Percentiles rank a stretch among this genome's conserved stretches.
Conservation (phyloP, 257 asterid species). For the Solanum chmielewskii region DNA sequence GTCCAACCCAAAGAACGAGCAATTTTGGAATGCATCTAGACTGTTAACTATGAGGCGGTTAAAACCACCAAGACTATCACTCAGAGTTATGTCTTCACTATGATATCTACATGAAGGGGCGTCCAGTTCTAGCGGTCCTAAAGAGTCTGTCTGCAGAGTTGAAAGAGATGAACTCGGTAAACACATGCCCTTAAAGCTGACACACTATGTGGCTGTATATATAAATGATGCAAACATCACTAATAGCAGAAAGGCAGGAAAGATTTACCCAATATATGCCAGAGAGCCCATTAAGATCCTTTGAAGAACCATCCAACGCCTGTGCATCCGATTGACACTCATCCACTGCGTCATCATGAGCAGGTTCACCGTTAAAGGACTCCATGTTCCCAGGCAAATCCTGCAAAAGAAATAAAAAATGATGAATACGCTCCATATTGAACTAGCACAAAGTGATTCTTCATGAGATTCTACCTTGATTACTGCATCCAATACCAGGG, state of each 20-base stretch:
- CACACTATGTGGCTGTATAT: background rate
- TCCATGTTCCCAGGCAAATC: conserved; percentile 34
- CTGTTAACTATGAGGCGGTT: conserved; percentile 85
- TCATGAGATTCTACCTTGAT: conserved; percentile 33
- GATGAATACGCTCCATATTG: background rate
- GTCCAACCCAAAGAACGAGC: conserved; percentile 76
- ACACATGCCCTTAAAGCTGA: background rate
- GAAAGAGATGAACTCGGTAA: conserved; percentile 13
- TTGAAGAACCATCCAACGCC: conserved; percentile 31
- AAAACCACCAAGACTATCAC: conserved; percentile 82
- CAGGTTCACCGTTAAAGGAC: conserved; percentile 11
- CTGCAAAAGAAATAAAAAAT: conserved; percentile 20
- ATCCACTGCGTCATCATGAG: conserved; percentile 24
- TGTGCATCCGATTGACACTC: conserved; percentile 20
- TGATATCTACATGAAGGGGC: conserved; percentile 74
- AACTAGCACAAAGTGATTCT: background rate
- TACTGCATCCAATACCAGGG: conserved; percentile 21
- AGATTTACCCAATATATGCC: conserved; percentile 80
- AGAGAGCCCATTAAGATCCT: conserved; percentile 55
- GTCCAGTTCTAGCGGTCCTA: conserved; percentile 92
- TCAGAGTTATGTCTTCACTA: conserved; percentile 67
- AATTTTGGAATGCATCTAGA: conserved; percentile 79
- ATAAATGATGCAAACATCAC: background rate
- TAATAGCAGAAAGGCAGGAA: background rate
- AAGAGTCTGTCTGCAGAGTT: conserved; percentile 75